Percentiles rank a stretch among this genome's conserved stretches.
Evolutionary conservation across 768 basidiomycete species (phyloP).

Genomic region (Pholiota molesta): DNA sequence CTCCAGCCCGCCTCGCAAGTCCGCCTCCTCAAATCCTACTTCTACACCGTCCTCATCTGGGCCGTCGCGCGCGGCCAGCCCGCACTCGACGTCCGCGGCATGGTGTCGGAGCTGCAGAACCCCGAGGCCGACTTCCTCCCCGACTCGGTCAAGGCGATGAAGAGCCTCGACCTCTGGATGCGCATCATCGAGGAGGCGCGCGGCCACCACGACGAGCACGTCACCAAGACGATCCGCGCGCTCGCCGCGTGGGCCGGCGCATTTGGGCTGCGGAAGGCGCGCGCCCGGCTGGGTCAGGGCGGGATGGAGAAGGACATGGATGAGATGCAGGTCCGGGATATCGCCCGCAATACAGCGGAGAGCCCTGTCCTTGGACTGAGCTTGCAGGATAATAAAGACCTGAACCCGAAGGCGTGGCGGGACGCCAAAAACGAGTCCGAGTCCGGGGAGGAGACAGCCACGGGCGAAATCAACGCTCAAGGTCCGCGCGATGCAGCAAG

Average conservation of each 20-base stretch:
- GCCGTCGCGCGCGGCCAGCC: conserved; percentile 39
- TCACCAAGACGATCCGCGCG: neutral
- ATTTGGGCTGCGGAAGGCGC: neutral
- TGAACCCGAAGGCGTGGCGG: neutral
- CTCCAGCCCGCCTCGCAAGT: conserved; percentile 10
- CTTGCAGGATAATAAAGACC: neutral
- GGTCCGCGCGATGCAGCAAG: conserved; percentile 38
- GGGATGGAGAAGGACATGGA: neutral
- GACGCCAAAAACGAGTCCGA: neutral
- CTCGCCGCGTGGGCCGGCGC: neutral
- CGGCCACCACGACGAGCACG: neutral
- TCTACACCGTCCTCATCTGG: conserved; percentile 20
- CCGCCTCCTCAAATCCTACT: conserved; percentile 17
- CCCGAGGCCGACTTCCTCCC: conserved; percentile 18
- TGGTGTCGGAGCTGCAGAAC: conserved; percentile 24
- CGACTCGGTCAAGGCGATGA: conserved; percentile 14
- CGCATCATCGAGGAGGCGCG: conserved; percentile 21
- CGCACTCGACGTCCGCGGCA: conserved; percentile 28
- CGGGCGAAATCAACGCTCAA: neutral
- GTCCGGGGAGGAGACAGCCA: neutral
- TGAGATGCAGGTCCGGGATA: neutral
- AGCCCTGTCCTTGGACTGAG: no score
- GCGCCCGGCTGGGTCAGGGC: neutral
- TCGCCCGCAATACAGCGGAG: no score
- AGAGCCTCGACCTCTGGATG: conserved; percentile 8